Evolutionary conservation across 2,329 filamentous ascomycete species (phyloP), one percentile per base, ranked within the genome.

Genomic region (Fusarium sororula): DNA sequence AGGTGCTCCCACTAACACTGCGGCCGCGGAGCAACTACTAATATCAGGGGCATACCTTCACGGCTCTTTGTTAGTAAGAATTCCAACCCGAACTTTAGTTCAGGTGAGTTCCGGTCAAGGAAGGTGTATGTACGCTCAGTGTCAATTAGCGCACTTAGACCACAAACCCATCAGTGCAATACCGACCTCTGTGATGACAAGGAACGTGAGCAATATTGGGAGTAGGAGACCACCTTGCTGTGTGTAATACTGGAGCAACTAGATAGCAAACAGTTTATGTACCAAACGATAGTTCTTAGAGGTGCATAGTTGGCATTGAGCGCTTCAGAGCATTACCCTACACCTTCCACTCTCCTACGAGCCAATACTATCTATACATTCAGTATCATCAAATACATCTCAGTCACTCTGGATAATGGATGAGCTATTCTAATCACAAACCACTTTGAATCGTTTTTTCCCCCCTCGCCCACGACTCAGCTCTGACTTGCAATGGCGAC

Each of bases 11-110:
- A 53, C 42, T 48, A 55, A 68, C 15, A 38, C 55, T 62, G 37
- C 39, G 35, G 20, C 41, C 28, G n/a, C n/a, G 56, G 56, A 63
- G 56, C 48, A 68, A 55, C n/a, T 68, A 37, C 38, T 20, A 68
- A 26, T 30, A 68, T 35, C 30, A 68, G 42, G 41, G 24, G 30
- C 17, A 42, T 37, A 37, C n/a, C 26, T 42, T 32, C 20, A n/a
- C 14, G 38, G 17, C n/a, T 20, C 38, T n/a, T 39, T 28, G 22
- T 35, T 18, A 39, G 22, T 35, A 28, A 32, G 26, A 35, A 35
- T 37, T 50, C 28, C 18, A 51, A 20, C 38, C 22, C 39, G 12
- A 32, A 35, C 26, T 37, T n/a, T 51, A 54, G 64, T 28, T 47
- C 42, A 48, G 32, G 42, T 63, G 30, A 24, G 22, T 30, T 62